Conservation (phyloP, 768 basidiomycete species). For the Tricholoma sp. region DNA sequence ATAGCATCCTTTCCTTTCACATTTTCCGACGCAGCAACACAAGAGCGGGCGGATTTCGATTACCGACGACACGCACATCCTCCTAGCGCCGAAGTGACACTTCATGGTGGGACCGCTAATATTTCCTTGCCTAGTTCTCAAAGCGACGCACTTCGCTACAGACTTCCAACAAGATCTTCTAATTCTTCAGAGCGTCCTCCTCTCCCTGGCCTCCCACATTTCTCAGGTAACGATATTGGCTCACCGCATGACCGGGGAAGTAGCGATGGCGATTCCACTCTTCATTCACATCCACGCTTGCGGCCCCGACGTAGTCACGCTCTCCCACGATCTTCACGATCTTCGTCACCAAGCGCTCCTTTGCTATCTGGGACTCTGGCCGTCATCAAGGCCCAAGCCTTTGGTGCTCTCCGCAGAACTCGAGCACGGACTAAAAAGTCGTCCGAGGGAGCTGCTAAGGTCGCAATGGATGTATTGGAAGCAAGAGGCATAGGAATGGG, state of each 20-base stretch:
- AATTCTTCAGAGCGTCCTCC: conserved; percentile 46
- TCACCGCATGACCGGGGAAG: conserved; percentile 49
- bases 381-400: conserved; percentile 88
- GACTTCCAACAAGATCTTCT: conserved; percentile 44
- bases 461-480: conserved; percentile 78
- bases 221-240: conserved; percentile 46
- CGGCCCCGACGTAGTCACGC: conserved; percentile 42
- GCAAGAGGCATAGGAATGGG: conserved; percentile 66
- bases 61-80: conserved; percentile 54
- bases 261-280: conserved; percentile 49
- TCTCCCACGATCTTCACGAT: conserved; percentile 44
- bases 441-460: conserved; percentile 64
- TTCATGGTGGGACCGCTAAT: conserved; percentile 73
- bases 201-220: conserved; percentile 42
- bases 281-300: conserved; percentile 37
- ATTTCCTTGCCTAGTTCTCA: conserved; percentile 50
- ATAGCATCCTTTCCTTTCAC: conserved; percentile 66
- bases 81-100: conserved; percentile 56
- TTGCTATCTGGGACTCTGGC: conserved; percentile 75
- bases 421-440: conserved; percentile 69
- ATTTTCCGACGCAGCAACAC: conserved; percentile 51
- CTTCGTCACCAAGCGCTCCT: conserved; percentile 40
- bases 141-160: conserved; percentile 57
- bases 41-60: conserved; percentile 61
- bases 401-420: conserved; percentile 78